Conservation (phyloP, 768 basidiomycete species). For the Clavulina sp. region DNA sequence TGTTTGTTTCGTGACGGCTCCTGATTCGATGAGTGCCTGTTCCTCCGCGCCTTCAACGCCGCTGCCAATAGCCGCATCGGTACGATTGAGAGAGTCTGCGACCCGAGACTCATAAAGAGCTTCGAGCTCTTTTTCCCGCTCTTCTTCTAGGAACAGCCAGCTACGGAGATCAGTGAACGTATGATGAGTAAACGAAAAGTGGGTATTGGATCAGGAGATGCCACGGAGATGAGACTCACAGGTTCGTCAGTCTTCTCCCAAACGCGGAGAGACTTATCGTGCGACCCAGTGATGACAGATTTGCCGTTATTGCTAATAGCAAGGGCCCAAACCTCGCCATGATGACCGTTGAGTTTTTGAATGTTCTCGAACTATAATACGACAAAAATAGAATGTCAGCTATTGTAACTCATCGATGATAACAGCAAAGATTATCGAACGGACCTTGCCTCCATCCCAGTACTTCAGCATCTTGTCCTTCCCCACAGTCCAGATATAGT, state of each 20-base stretch:
- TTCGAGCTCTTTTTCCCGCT: constrained; percentile 90
- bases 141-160: constrained; percentile 95
- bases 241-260: constrained; percentile 99
- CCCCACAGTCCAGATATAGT: constrained; percentile 94
- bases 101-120: constrained; percentile 65
- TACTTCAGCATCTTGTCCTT: constrained; percentile 93
- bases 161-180: background rate
- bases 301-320: constrained; percentile 72
- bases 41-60: constrained; percentile 29
- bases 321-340: constrained; percentile 90
- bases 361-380: constrained; percentile 95
- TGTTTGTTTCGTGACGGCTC: constrained; percentile 75
- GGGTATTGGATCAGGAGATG: background rate
- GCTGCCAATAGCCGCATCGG: constrained; percentile 34
- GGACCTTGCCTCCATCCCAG: constrained; percentile 99
- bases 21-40: constrained; percentile 41
- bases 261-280: constrained; percentile 96
- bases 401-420: too few relatives aligned
- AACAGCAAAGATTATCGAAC: too few relatives aligned
- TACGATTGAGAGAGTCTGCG: constrained; percentile 52
- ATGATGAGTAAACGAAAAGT: background rate
- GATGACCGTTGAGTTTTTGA: constrained; percentile 90
- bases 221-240: constrained; percentile 30
- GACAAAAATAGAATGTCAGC: too few relatives aligned
- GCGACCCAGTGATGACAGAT: constrained; percentile 91